phyloP scores from a whole-genome alignment of 208 protist genomes.

The Leptomonas seymouri region DNA sequence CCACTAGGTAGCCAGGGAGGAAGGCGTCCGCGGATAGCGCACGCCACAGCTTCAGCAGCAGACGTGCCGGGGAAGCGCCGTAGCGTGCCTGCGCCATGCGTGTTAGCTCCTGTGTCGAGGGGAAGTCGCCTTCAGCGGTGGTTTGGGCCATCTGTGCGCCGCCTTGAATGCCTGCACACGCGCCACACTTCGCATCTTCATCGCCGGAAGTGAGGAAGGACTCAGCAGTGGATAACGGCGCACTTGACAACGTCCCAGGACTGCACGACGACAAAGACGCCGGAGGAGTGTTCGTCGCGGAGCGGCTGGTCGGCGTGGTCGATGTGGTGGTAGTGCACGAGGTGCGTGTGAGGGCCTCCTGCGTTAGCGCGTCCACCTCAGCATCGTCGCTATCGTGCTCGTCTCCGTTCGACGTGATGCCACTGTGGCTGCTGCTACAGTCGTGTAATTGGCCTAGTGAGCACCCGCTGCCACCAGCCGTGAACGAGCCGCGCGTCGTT shows the following conservation, averaged over 20 bases:
- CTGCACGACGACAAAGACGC: neutral
- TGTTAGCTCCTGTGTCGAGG: constrained; percentile 20
- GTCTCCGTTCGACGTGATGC: too few species aligned
- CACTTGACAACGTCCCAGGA: neutral
- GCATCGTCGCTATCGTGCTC: constrained; percentile 3
- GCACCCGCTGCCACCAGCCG: neutral
- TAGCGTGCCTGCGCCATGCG: constrained; percentile 19
- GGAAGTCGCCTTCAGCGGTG: neutral
- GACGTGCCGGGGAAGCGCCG: constrained; percentile 28
- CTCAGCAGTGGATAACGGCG: neutral
- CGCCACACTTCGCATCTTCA: neutral
- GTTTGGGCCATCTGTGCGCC: too few species aligned
- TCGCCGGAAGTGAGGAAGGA: too few species aligned
- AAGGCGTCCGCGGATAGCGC: constrained; percentile 49
- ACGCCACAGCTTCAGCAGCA: constrained; percentile 57
- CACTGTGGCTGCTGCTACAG: neutral
- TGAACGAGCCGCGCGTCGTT: neutral
- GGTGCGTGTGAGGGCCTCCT: constrained; percentile 17
- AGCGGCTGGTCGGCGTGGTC: constrained; percentile 14
- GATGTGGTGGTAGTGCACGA: constrained; percentile 12
- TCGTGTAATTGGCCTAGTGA: neutral
- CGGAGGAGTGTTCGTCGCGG: constrained; percentile 10
- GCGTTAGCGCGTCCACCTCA: constrained; percentile 24
- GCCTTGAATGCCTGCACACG: neutral
- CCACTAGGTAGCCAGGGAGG: constrained; percentile 46